Conservation (phyloP, 2,329 filamentous ascomycete species). For the Verticillium nubilum region DNA sequence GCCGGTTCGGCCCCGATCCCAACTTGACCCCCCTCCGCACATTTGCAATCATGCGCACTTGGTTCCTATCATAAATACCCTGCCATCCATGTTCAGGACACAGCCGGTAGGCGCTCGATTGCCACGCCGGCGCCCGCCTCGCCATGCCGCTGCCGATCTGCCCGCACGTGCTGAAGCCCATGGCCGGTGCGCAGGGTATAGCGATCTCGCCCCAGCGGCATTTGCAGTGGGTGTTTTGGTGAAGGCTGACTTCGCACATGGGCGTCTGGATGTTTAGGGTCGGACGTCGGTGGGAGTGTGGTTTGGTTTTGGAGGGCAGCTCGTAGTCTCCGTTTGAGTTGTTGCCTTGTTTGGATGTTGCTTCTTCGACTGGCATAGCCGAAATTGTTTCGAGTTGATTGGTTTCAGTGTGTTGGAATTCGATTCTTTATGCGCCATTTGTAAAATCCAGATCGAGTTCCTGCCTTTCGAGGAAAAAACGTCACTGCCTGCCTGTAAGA, state of each 20-base stretch:
- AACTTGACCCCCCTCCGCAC: slow-evolving; percentile 39
- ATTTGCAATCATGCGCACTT: slow-evolving; percentile 36
- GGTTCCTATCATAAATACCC: slow-evolving; percentile 41
- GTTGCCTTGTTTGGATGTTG: too few species aligned
- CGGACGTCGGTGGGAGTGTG: not conserved
- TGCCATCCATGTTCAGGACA: slow-evolving; percentile 36
- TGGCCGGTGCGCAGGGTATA: slow-evolving; percentile 39
- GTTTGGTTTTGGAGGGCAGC: not conserved
- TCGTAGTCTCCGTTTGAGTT: too few species aligned
- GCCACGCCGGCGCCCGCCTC: slow-evolving; percentile 28
- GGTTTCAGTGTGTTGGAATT: too few species aligned
- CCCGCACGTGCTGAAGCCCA: slow-evolving; percentile 45
- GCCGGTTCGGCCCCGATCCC: slow-evolving; percentile 37
- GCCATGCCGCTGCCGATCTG: slow-evolving; percentile 23
- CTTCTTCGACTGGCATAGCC: too few species aligned
- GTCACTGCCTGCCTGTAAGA: too few species aligned
- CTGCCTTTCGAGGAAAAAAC: not conserved
- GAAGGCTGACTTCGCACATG: slow-evolving; percentile 47
- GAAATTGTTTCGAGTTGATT: too few species aligned
- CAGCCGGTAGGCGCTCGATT: slow-evolving; percentile 27
- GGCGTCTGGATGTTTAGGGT: not conserved
- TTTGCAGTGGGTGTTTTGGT: slow-evolving; percentile 40
- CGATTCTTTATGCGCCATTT: too few species aligned
- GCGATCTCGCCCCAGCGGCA: slow-evolving; percentile 47
- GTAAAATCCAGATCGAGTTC: not conserved